Conservation (phyloP, 2,329 filamentous ascomycete genomes). For the Fusarium phyllophilum region DNA sequence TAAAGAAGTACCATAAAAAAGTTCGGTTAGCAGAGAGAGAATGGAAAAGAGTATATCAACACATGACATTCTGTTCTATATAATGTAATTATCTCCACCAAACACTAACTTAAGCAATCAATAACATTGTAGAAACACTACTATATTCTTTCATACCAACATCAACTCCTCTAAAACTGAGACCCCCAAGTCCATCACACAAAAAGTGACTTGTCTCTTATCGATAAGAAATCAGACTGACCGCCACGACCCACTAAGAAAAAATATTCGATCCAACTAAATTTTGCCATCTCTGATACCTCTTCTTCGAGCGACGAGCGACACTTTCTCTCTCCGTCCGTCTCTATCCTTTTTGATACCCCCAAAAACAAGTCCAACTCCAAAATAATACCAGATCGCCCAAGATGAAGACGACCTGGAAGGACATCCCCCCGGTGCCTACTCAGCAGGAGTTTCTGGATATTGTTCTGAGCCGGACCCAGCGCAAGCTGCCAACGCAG, state of each 20-base stretch:
- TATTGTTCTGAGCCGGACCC: constrained; percentile 93
- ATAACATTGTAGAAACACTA: not conserved
- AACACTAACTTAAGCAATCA: not conserved
- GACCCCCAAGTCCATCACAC: constrained; percentile 4
- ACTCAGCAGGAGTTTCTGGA: constrained; percentile 96
- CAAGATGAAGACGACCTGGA: constrained; percentile 72
- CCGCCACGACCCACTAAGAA: constrained; percentile 45
- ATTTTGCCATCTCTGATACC: constrained; percentile 39
- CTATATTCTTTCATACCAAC: not conserved
- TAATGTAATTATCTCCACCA: too few relatives aligned
- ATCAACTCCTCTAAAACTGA: not conserved
- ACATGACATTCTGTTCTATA: not conserved
- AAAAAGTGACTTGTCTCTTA: constrained; percentile 34
- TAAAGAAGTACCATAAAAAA: constrained; percentile 8
- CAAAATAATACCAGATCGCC: constrained; percentile 46
- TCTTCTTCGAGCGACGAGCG: constrained; percentile 26
- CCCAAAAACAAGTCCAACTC: constrained; percentile 11
- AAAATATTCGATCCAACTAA: constrained; percentile 48
- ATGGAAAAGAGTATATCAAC: not conserved
- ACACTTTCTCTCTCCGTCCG: constrained; percentile 31
- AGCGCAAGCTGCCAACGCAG: constrained; percentile 92
- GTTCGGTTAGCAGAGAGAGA: not conserved
- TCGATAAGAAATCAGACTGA: constrained; percentile 26
- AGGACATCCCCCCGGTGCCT: constrained; percentile 87
- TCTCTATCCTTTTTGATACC: constrained; percentile 5